Conservation (phyloP, 805 yeast genomes). For the Saturnispora ahearnii region DNA sequence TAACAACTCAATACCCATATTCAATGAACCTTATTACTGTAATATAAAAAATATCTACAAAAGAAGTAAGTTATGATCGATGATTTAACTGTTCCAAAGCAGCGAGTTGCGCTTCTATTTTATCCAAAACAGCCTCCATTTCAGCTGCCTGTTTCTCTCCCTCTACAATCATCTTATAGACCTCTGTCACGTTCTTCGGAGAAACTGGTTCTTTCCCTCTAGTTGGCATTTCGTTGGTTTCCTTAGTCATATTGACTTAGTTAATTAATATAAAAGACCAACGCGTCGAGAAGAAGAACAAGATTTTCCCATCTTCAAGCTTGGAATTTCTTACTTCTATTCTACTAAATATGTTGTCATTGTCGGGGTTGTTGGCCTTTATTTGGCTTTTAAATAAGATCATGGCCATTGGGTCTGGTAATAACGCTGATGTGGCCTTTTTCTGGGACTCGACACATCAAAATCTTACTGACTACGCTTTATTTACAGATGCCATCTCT, state of each 20-base stretch:
- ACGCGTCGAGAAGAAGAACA: neutral
- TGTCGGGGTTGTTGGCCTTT: neutral
- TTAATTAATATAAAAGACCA: neutral
- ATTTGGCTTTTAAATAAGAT: neutral
- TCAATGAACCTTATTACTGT: neutral
- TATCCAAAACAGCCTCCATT: constrained; percentile 57
- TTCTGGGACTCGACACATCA: neutral
- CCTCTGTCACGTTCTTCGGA: constrained; percentile 5
- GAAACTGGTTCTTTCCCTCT: neutral
- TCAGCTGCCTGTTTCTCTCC: constrained; percentile 20
- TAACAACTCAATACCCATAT: constrained; percentile 62
- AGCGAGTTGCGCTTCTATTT: constrained; percentile 57
- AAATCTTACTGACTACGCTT: neutral
- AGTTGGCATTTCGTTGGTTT: neutral
- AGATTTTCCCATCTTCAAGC: neutral
- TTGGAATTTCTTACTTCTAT: neutral
- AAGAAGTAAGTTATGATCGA: neutral
- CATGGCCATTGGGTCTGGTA: neutral
- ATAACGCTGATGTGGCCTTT: neutral
- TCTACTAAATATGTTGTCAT: neutral
- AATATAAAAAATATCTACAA: neutral
- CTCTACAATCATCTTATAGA: constrained; percentile 5
- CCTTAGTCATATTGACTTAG: neutral
- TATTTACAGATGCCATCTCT: neutral
- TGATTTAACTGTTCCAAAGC: constrained; percentile 28